Conservation (phyloP, 2,329 filamentous ascomycete genomes). For the Chrysoporthe puriensis region DNA sequence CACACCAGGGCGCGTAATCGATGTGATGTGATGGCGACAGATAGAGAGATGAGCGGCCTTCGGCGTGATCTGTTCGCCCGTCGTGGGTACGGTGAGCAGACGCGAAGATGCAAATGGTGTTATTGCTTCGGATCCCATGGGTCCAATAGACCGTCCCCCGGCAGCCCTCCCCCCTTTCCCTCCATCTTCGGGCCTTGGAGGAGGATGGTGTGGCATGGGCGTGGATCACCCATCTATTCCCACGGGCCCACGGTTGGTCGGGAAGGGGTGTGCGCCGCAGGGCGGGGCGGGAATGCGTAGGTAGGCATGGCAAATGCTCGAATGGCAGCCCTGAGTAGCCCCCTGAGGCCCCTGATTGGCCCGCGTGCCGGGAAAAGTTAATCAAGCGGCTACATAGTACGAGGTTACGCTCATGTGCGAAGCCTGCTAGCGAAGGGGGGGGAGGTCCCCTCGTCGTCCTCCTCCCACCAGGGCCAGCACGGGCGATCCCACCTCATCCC, state of each 20-base stretch:
- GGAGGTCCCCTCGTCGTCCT: too few relatives aligned
- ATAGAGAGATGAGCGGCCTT: neutral
- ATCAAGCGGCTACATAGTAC: slow-evolving; percentile 10
- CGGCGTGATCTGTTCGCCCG: neutral
- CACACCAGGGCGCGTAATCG: slow-evolving; percentile 1
- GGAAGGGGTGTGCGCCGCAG: neutral
- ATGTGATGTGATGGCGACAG: neutral
- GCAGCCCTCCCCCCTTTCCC: neutral
- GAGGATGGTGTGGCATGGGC: neutral
- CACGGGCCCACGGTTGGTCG: neutral
- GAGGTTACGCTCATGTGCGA: neutral
- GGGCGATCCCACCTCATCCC: too few relatives aligned
- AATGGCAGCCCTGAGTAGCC: neutral
- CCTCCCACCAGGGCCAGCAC: too few relatives aligned
- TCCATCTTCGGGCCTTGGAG: neutral
- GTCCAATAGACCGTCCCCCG: slow-evolving; percentile 6
- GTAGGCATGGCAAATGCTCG: neutral
- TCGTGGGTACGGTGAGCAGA: slow-evolving; percentile 19
- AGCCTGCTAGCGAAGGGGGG: too few relatives aligned
- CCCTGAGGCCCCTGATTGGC: slow-evolving; percentile 2
- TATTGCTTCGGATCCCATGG: neutral
- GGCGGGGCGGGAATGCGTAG: slow-evolving; percentile 2
- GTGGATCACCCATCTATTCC: slow-evolving; percentile 5
- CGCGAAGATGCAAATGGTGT: neutral
- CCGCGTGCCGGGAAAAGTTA: neutral